Conservation (phyloP, 331 rosid species). For the Quercus lobata region DNA sequence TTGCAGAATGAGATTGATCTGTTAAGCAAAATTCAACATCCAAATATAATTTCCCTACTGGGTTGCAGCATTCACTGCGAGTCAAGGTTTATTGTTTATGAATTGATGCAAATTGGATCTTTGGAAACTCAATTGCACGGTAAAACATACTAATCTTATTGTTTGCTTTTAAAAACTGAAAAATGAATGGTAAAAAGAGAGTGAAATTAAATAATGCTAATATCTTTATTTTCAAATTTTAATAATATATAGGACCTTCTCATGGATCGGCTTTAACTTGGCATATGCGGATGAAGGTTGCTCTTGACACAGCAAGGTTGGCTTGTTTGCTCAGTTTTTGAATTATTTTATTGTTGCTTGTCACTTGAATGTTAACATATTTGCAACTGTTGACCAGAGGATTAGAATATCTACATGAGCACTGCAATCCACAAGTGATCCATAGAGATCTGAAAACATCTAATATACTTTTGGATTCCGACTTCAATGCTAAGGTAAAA, state of each 20-base stretch:
- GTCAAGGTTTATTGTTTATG: slow-evolving; percentile 61
- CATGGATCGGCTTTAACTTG: slow-evolving; percentile 80
- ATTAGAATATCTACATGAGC: slow-evolving; percentile 86
- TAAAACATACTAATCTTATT: slow-evolving; percentile 22
- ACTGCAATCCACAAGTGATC: slow-evolving; percentile 78
- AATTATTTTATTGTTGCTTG: background rate
- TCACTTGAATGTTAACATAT: slow-evolving; percentile 25
- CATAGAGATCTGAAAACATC: slow-evolving; percentile 97
- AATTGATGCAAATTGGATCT: slow-evolving; percentile 88
- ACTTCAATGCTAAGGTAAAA: slow-evolving; percentile 92
- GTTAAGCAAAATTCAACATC: slow-evolving; percentile 73
- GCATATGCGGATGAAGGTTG: slow-evolving; percentile 93
- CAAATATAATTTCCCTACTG: slow-evolving; percentile 67
- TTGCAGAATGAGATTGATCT: slow-evolving; percentile 86
- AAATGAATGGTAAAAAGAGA: background rate
- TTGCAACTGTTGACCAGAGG: slow-evolving; percentile 57
- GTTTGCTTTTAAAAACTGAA: too few species aligned
- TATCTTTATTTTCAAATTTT: background rate
- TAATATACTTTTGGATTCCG: slow-evolving; percentile 85
- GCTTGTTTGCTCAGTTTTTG: slow-evolving; percentile 6
- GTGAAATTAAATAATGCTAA: background rate
- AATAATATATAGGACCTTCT: slow-evolving; percentile 56
- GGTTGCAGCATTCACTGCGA: slow-evolving; percentile 63
- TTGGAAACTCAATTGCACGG: slow-evolving; percentile 86
- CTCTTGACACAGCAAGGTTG: slow-evolving; percentile 91